These are phyloP conservation scores for Pyricularia sp. DNA, from an alignment of 2,329 filamentous ascomycete genomes.

Conservation along the genomic window DNA sequence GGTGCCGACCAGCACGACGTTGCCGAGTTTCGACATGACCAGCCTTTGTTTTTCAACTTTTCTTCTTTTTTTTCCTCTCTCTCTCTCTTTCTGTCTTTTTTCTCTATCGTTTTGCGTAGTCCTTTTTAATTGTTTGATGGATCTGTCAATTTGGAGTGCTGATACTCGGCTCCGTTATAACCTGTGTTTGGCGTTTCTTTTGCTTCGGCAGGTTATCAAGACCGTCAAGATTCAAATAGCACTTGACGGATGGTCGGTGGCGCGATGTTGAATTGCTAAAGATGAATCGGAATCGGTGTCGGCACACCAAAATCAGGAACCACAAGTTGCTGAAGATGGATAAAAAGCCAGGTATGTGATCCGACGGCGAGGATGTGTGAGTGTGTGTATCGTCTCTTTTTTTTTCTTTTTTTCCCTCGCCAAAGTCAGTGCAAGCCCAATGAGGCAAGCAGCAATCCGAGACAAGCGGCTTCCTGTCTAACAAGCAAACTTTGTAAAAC, in stretches of 20 bases:
- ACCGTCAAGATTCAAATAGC: background rate
- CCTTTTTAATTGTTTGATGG: too few species aligned
- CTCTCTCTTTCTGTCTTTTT: background rate
- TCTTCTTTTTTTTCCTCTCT: background rate
- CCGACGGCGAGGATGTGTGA: background rate
- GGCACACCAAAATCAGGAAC: too few species aligned
- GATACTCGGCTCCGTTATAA: background rate
- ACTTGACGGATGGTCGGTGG: background rate
- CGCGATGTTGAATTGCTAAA: background rate
- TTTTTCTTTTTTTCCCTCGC: background rate
- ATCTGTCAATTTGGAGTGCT: too few species aligned
- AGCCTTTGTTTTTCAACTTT: background rate
- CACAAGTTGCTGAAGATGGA: background rate
- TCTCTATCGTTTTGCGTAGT: background rate
- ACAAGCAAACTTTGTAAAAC: background rate
- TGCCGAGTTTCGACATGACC: slow-evolving; percentile 3
- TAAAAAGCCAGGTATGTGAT: background rate
- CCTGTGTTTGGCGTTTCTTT: background rate
- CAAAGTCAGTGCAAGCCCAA: background rate
- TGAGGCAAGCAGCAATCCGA: background rate
- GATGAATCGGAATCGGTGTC: background rate
- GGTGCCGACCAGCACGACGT: slow-evolving; percentile 3
- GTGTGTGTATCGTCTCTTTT: background rate
- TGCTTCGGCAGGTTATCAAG: background rate
- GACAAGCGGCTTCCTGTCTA: background rate